phyloP scores from a whole-genome alignment of 352 stramenopile genomes.

The Globisporangium recalcitrans region DNA sequence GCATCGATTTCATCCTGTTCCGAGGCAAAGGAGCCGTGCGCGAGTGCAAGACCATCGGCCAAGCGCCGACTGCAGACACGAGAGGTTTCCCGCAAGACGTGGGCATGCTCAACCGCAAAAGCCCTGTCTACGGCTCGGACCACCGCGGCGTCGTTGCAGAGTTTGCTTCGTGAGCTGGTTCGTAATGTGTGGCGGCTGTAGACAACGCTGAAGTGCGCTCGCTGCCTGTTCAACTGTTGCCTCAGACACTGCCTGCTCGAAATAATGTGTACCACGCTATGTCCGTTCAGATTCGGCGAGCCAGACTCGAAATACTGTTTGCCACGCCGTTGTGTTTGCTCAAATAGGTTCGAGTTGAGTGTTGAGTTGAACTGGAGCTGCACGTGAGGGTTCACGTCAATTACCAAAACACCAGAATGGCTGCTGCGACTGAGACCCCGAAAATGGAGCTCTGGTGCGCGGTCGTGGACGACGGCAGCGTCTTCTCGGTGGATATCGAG shows the following conservation, averaged over 20 bases:
- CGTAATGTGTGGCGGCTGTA: background rate
- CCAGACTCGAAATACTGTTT: background rate
- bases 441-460: slow-evolving; percentile 5
- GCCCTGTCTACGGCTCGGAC: slow-evolving; percentile 82
- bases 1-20: slow-evolving; percentile 85
- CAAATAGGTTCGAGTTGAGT: no score
- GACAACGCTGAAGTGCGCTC: no score
- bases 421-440: background rate
- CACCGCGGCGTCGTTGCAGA: slow-evolving; percentile 78
- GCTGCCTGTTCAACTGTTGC: no score
- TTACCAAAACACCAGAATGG: background rate
- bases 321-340: background rate
- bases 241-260: no score
- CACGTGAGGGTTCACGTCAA: background rate
- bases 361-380: background rate
- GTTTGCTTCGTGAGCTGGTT: slow-evolving; percentile 23
- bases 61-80: slow-evolving; percentile 67
- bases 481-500: background rate
- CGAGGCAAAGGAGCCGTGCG: slow-evolving; percentile 58
- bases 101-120: slow-evolving; percentile 71
- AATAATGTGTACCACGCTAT: no score
- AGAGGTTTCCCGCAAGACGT: slow-evolving; percentile 46
- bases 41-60: slow-evolving; percentile 70
- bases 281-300: no score
- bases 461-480: slow-evolving; percentile 4